These are phyloP conservation scores for Penicillium herquei DNA, from an alignment of 495 filamentous ascomycete genomes.

Conservation along the genomic window DNA sequence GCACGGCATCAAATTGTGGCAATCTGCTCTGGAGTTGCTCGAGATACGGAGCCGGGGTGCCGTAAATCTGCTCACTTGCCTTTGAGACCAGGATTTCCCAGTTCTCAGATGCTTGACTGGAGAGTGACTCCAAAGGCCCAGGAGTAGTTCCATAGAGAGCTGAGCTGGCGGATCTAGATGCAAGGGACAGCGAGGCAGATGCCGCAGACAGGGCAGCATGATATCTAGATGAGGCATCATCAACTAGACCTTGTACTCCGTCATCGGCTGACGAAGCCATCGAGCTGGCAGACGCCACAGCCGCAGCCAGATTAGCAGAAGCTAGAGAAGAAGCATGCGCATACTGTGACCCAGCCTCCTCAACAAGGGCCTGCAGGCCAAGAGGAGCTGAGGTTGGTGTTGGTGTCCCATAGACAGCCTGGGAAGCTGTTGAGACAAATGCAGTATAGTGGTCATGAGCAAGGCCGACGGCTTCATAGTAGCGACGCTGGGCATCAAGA, in stretches of 20 bases:
- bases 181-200: conserved; percentile 42
- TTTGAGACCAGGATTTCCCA: conserved; percentile 68
- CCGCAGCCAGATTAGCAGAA: conserved; percentile 46
- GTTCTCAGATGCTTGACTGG: conserved; percentile 53
- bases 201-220: conserved; percentile 47
- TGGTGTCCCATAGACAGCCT: conserved; percentile 51
- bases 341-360: conserved; percentile 49
- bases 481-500: conserved; percentile 64
- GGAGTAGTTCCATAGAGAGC: conserved; percentile 44
- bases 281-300: conserved; percentile 46
- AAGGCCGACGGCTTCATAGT: conserved; percentile 73
- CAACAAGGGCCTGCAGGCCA: conserved; percentile 35
- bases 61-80: conserved; percentile 70
- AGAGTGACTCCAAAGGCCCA: conserved; percentile 44
- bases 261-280: conserved; percentile 41
- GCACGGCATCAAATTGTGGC: conserved; percentile 66
- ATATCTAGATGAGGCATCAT: conserved; percentile 49
- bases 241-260: conserved; percentile 39
- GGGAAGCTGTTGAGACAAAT: conserved; percentile 67
- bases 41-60: conserved; percentile 64
- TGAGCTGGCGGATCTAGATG: conserved; percentile 54
- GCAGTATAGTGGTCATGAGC: conserved; percentile 76
- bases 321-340: conserved; percentile 45
- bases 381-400: conserved; percentile 37
- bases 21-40: conserved; percentile 53